Conservation (phyloP, 345 rosid genomes). For the Garcia nutans region DNA sequence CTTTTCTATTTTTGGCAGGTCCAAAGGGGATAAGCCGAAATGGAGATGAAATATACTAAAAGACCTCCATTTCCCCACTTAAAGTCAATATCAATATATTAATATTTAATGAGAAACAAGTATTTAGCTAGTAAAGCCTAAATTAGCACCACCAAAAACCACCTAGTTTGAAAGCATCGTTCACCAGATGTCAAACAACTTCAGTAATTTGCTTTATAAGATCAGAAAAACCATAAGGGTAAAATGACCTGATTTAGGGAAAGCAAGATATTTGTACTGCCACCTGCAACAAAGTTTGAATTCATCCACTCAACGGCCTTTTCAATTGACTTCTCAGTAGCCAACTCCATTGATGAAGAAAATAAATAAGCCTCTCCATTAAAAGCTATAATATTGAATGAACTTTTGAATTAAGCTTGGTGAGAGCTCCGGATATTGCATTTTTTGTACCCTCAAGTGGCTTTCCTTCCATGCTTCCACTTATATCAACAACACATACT, state of each 20-base stretch:
- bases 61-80: neutral
- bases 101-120: neutral
- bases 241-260: constrained; percentile 68
- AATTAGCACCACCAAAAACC: neutral
- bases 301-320: constrained; percentile 69
- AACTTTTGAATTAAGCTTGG: constrained; percentile 60
- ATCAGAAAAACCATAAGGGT: neutral
- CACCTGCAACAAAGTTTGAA: constrained; percentile 56
- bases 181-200: neutral
- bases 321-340: constrained; percentile 56
- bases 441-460: constrained; percentile 63
- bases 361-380: constrained; percentile 62
- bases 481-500: constrained; percentile 80
- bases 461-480: constrained; percentile 85
- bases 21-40: neutral
- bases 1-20: neutral
- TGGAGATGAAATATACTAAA: neutral
- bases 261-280: constrained; percentile 65
- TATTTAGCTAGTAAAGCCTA: neutral
- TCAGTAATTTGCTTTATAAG: neutral
- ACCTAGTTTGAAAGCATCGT: neutral
- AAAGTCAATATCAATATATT: neutral
- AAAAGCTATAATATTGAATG: constrained; percentile 79
- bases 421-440: constrained; percentile 58
- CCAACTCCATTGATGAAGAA: constrained; percentile 66